Base-by-base conservation (phyloP, 1,284 basidiomycete genomes). In the Malassezia furfur region DNA sequence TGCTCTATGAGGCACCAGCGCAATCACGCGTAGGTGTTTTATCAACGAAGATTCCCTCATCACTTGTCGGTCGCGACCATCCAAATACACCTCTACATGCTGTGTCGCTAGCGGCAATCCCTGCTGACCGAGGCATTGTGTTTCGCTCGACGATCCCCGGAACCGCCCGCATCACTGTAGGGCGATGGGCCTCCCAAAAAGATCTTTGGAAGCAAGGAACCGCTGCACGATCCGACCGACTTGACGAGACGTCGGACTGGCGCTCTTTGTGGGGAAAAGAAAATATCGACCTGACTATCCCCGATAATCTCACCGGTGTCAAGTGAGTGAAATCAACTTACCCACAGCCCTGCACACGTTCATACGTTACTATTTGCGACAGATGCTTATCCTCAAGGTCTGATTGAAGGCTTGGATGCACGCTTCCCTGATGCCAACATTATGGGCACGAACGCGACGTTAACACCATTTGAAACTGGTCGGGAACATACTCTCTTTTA, bases 401-500 rank as follows among this genome's bases (percentile, higher is more conserved):
- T 87, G 15, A 74, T 78, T 4, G 79, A 78, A 40, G 76, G 81
- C 11, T 75, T 87, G 11, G 68, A 74, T 7, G 64, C 58, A 57
- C 48, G 72, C 22, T 82, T 83, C 62, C 79, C 80, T 0, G 50
- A 66, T 14, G 78, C 82, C 7, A 78, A 77, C 28, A 82, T 83
- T 77, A 75, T 87, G 35, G 87, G 87, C 14, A 78, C 89, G 19
- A 74, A 86, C 12, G 84, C 84, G 0, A 80, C 87, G 0, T 84
- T 85, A 0, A 91, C 89, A 0, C 88, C 88, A 0, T 91, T 91
- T 72, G 78, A 88, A 19, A 91, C 87, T 0, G 87, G 86, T 10
- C 78, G 85, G 19, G 85, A 85, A 1, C 82, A 85, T 46, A 91
- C 88, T 0, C 83, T 89, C 62, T 76, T 81, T 60, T 4, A 37